Base-by-base conservation (phyloP, 164 flowering plant species). In the Stephania yunnanensis region DNA sequence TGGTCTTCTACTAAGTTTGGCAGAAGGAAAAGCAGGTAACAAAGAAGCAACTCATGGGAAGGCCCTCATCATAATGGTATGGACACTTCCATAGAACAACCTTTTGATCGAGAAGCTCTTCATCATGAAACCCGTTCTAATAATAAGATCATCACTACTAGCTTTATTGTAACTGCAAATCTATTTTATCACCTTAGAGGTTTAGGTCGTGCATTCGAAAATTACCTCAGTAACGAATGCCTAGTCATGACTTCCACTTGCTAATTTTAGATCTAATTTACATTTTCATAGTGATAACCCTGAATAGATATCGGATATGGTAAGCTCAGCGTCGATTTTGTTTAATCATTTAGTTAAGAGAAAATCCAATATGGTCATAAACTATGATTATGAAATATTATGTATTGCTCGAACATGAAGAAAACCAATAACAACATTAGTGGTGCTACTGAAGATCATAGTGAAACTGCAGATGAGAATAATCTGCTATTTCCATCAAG, bases 1-100 rank as follows among this genome's bases (percentile, higher is more conserved):
- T 88, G 88, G 91, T 88, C 7, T 80, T 86, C 42, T 88, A 86
- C 71, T 85, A 87, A 30, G 81, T 88, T 30, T 78, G 84, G 22
- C 74, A 80, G 63, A 88, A 81, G 76, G 84, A 83, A 2, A 11
- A 50, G n/a, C 63, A 84, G 81, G 78, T 46, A 77, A 66, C 64
- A 77, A 66, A 85, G 78, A 50, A 82, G 76, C 48, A 20, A 29
- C 55, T 10, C 3, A 65, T 67, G 66, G 45, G 82, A 82, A 70
- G 77, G 19, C 1, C 5, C 61, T 12, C 19, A 17, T 75, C 77
- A 69, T n/a, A 75, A 64, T 36, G 74, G 42, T 70, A 58, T 74
- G 7, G 53, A 45, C 46, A 55, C 61, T 12, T 13, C 10, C 19
- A 19, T 53, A 53, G 19, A 71, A 66, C 75, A 79, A 70, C 61